Evolutionary conservation across 2,329 filamentous ascomycete species (phyloP).

Genomic region (Penicillium sp.): DNA sequence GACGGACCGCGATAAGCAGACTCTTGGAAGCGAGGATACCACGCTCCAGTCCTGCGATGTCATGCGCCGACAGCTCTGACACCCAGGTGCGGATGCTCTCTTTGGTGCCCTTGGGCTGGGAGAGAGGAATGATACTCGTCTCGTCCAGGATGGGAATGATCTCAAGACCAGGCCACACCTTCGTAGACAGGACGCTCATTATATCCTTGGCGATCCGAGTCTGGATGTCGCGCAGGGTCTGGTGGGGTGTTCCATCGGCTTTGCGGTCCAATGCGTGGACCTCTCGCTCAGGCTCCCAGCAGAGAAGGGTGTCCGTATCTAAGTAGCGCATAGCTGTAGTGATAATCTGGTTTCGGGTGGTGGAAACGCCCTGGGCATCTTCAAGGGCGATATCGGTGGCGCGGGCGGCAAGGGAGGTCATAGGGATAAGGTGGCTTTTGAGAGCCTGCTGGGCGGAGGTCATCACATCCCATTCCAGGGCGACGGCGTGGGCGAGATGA

Average conservation of each 20-base stretch:
- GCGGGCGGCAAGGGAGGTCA: conserved; percentile 82
- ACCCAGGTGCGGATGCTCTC: conserved; percentile 80
- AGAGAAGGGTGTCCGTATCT: conserved; percentile 87
- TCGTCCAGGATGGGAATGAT: conserved; percentile 80
- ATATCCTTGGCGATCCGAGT: conserved; percentile 69
- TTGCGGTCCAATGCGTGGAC: conserved; percentile 52
- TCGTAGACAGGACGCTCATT: conserved; percentile 68
- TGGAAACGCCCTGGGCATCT: conserved; percentile 55
- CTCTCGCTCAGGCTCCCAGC: conserved; percentile 71
- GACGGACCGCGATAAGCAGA: conserved; percentile 71
- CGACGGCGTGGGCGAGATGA: conserved; percentile 80
- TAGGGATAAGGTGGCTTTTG: conserved; percentile 82
- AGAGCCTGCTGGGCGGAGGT: conserved; percentile 80
- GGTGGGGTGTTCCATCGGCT: conserved; percentile 49
- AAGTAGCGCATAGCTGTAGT: conserved; percentile 79
- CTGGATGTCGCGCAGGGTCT: conserved; percentile 73
- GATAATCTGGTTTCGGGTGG: conserved; percentile 65
- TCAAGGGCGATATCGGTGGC: conserved; percentile 77
- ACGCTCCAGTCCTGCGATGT: conserved; percentile 84
- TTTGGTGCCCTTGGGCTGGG: conserved; percentile 73
- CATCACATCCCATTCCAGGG: conserved; percentile 90
- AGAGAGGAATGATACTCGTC: conserved; percentile 72
- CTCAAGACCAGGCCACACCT: conserved; percentile 81
- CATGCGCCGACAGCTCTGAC: conserved; percentile 69
- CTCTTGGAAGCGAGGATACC: conserved; percentile 85